Evolutionary conservation across 768 basidiomycete genomes (phyloP).

Genomic region (Panaeolus cyanescens): DNA sequence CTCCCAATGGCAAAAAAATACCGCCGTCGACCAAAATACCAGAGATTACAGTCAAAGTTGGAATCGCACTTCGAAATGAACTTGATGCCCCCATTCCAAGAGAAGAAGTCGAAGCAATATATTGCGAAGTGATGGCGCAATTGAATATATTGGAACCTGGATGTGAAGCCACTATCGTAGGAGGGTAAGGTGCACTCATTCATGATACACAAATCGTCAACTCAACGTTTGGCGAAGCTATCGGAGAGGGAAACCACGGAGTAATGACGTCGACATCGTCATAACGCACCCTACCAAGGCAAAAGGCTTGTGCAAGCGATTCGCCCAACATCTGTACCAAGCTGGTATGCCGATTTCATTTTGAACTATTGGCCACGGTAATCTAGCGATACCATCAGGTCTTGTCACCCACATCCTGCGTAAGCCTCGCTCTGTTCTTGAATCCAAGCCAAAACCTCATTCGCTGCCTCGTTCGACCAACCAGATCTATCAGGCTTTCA

Average conservation of each 20-base stretch:
- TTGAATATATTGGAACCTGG: conserved; percentile 63
- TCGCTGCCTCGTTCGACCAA: not conserved
- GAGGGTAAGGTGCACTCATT: conserved; percentile 59
- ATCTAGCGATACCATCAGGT: conserved; percentile 30
- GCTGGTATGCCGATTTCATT: conserved; percentile 42
- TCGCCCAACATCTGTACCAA: conserved; percentile 59
- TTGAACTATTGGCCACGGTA: not conserved
- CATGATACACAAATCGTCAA: not conserved
- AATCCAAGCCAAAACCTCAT: not conserved
- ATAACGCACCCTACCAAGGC: conserved; percentile 73
- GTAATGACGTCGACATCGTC: conserved; percentile 89
- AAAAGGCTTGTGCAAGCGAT: conserved; percentile 61
- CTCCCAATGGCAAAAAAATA: conserved; percentile 33
- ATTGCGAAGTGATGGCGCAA: conserved; percentile 65
- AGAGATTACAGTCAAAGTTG: conserved; percentile 52
- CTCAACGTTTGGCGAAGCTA: conserved; percentile 48
- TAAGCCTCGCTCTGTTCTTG: conserved; percentile 34
- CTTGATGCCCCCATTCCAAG: conserved; percentile 61
- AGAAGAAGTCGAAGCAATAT: conserved; percentile 78
- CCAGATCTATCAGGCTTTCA: conserved; percentile 66
- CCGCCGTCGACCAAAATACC: conserved; percentile 21
- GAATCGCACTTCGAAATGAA: conserved; percentile 60
- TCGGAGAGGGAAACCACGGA: conserved; percentile 78
- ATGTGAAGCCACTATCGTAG: conserved; percentile 75
- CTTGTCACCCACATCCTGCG: conserved; percentile 85